Base-by-base conservation (phyloP, 2,329 filamentous ascomycete genomes). In the Tolypocladium ophioglossoides region DNA sequence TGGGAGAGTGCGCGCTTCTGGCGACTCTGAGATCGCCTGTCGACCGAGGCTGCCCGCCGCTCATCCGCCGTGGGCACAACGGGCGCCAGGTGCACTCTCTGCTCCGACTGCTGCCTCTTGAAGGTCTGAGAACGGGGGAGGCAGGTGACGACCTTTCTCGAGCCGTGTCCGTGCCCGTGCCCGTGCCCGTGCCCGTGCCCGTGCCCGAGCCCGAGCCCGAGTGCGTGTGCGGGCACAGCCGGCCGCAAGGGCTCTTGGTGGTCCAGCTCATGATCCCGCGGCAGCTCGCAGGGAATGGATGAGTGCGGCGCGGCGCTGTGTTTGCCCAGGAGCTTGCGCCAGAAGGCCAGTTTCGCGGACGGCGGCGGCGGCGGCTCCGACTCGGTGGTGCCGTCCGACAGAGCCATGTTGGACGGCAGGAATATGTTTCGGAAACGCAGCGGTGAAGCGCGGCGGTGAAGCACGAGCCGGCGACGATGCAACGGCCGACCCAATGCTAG, bases 21-120 rank as follows among this genome's bases (percentile, higher is more conserved):
- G 63, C 64, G 22, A 54, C 39, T 41, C 18, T 64, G 73, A 64
- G 58, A 70, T 54, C 75, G 74, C 52, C 79, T 72, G 62, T 84
- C 86, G 49, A 82, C 77, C 10, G 87, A 92, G 16, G 84, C 75
- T 12, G 89, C 83, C 64, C 90, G 82, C 60, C 87, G 82, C 69
- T 91, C 87, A 40, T 80, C 79, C 30, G 77, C 71, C 35, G 83
- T 80, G 7, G 81, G 78, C 50, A 84, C 75, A 44, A 83, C 76
- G 47, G 87, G 84, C 56, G 86, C 76, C 53, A 95, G 76, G 63
- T 84, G 85, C 61, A 87, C 83, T 61, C 90, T 80, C 58, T 82
- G 79, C 70, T 96, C 91, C 32, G 89, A 92, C 66, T 87, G 81
- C 68, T 92, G 89, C 62, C 91, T 82, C 69, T 85, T 87, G 71